These are phyloP conservation scores for Heterobasidion occidentale DNA, from an alignment of 1,284 basidiomycete genomes.

Conservation along the genomic window DNA sequence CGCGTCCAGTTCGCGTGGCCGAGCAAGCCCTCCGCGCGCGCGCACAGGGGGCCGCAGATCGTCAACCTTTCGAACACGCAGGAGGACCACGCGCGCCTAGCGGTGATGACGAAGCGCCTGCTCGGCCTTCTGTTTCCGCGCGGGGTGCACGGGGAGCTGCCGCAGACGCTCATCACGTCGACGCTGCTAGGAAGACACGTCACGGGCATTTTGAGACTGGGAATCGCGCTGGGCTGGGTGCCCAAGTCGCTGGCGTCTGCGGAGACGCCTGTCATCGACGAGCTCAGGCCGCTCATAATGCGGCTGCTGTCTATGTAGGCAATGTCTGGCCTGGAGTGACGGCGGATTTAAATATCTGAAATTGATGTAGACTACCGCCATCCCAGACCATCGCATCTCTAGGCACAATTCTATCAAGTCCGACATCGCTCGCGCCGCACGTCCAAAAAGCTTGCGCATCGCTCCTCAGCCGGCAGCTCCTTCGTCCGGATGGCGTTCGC, in stretches of 20 bases:
- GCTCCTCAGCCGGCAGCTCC: slow-evolving; percentile 57
- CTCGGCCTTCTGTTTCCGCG: slow-evolving; percentile 42
- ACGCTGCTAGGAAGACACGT: slow-evolving; percentile 51
- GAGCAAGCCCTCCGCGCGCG: slow-evolving; percentile 15
- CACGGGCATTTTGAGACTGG: slow-evolving; percentile 47
- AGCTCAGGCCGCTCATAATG: slow-evolving; percentile 38
- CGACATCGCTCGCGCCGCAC: slow-evolving; percentile 32
- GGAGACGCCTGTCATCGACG: slow-evolving; percentile 25
- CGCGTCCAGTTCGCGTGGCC: slow-evolving; percentile 37
- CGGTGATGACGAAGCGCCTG: slow-evolving; percentile 31
- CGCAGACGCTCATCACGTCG: slow-evolving; percentile 54
- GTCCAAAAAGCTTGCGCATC: slow-evolving; percentile 49
- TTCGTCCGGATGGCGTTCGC: slow-evolving; percentile 57
- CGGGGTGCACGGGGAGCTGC: slow-evolving; percentile 33
- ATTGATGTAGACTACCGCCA: slow-evolving; percentile 38
- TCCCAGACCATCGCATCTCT: slow-evolving; percentile 59
- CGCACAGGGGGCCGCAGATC: slow-evolving; percentile 22
- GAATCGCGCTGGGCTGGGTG: slow-evolving; percentile 63
- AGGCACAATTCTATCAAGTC: slow-evolving; percentile 43
- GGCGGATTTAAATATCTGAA: not conserved
- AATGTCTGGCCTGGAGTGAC: slow-evolving; percentile 6
- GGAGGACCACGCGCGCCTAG: slow-evolving; percentile 36
- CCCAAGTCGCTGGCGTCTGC: slow-evolving; percentile 43
- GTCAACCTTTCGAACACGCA: slow-evolving; percentile 35
- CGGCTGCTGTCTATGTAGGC: slow-evolving; percentile 55